Conservation (phyloP, 148 eudicot genomes). For the Amaranthus cruentus region DNA sequence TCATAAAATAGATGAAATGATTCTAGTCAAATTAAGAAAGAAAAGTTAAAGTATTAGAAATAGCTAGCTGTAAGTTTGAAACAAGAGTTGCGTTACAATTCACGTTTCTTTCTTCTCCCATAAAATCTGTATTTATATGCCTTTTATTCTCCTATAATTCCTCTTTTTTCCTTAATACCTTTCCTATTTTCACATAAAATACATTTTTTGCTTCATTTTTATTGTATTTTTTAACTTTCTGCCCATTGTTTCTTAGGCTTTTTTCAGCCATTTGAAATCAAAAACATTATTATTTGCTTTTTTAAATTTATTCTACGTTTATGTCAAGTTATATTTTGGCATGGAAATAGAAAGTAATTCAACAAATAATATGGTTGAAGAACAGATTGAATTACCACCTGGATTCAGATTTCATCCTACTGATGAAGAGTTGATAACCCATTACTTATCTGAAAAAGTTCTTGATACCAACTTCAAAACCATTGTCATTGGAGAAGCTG, state of each 20-base stretch:
- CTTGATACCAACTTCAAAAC: conserved; percentile 39
- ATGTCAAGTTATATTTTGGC: background rate
- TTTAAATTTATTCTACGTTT: background rate
- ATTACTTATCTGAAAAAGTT: conserved; percentile 59
- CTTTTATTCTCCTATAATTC: conserved; percentile 13
- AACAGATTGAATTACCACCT: conserved; percentile 70
- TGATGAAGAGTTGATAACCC: conserved; percentile 84
- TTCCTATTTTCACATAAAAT: conserved; percentile 2
- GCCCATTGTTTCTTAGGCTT: background rate
- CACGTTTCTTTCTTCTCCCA: conserved; percentile 53
- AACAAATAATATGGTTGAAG: conserved; percentile 30
- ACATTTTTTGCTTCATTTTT: background rate
- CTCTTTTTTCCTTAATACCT: conserved; percentile 26
- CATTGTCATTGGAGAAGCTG: conserved; percentile 70
- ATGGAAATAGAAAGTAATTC: conserved; percentile 33
- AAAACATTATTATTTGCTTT: background rate
- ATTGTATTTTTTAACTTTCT: background rate
- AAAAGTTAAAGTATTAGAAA: conserved; percentile 18
- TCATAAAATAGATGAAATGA: background rate
- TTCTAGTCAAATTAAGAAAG: conserved; percentile 10
- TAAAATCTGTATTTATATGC: conserved; percentile 40
- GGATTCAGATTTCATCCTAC: conserved; percentile 93
- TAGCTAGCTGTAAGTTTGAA: conserved; percentile 30
- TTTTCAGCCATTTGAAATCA: too few species aligned
- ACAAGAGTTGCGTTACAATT: conserved; percentile 41